A percentile compares a stretch with the other conserved stretches of the same genome.
These are phyloP conservation scores for Moesziomyces antarcticus DNA, from an alignment of 1,284 basidiomycete species.

Conservation along the genomic window DNA sequence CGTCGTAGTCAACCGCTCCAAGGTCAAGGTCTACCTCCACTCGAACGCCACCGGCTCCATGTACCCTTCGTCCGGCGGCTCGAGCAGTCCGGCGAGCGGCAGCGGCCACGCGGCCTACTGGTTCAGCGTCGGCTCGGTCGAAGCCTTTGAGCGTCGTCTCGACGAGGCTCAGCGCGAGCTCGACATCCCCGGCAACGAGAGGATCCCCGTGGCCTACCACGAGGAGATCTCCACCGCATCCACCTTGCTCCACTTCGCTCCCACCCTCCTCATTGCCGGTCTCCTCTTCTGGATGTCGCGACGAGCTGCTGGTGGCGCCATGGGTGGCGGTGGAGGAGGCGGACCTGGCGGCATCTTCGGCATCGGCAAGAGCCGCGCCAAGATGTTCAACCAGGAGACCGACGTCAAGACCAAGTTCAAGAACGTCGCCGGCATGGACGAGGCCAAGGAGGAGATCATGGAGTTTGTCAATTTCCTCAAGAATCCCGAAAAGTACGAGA, in stretches of 20 bases:
- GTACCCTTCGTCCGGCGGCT: slow-evolving; percentile 49
- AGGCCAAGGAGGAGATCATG: slow-evolving; percentile 99
- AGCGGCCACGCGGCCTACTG: slow-evolving; percentile 73
- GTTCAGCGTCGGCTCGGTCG: slow-evolving; percentile 97
- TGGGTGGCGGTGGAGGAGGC: slow-evolving; percentile 67
- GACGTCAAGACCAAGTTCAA: slow-evolving; percentile 92
- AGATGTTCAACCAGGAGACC: slow-evolving; percentile 96
- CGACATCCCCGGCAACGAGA: slow-evolving; percentile 87
- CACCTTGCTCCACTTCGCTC: slow-evolving; percentile 89
- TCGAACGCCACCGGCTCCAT: slow-evolving; percentile 82
- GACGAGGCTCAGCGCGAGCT: slow-evolving; percentile 93
- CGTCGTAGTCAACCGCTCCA: slow-evolving; percentile 88
- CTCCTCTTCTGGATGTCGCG: slow-evolving; percentile 90
- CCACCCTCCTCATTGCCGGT: slow-evolving; percentile 89
- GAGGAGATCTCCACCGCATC: slow-evolving; percentile 89
- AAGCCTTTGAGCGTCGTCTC: slow-evolving; percentile 94
- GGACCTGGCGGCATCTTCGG: slow-evolving; percentile 92
- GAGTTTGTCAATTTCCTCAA: slow-evolving; percentile 99
- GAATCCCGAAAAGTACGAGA: slow-evolving; percentile 92
- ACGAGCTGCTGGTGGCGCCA: slow-evolving; percentile 72
- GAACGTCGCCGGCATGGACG: slow-evolving; percentile 99
- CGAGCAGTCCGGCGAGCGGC: slow-evolving; percentile 20
- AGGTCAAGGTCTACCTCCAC: slow-evolving; percentile 84
- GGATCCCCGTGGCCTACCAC: slow-evolving; percentile 95
- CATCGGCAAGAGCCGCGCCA: slow-evolving; percentile 95